Percentiles rank a stretch among this genome's conserved stretches.
Conservation (phyloP, 116 monocot species). For the Trichopus zeylanicus region DNA sequence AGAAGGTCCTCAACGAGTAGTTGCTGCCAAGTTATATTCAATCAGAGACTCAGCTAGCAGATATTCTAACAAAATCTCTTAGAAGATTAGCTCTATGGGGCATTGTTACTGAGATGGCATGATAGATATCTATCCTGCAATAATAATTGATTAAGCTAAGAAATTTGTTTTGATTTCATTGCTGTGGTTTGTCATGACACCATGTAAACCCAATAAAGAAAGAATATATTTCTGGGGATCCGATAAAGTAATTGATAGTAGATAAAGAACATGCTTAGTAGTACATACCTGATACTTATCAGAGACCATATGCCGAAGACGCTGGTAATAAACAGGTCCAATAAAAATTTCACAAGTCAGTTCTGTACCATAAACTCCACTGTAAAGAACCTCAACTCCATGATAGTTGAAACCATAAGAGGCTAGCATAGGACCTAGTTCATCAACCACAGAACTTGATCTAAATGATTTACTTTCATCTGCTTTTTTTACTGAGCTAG, state of each 20-base stretch:
- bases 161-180: no score
- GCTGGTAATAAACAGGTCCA: conserved; percentile 98
- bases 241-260: background rate
- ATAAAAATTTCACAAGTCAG: conserved; percentile 89
- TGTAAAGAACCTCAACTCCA: conserved; percentile 85
- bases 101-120: no score
- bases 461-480: conserved; percentile 21
- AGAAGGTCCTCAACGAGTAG: no score
- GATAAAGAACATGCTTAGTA: background rate
- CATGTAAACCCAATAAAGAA: no score
- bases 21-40: no score
- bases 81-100: no score
- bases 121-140: no score
- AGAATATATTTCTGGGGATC: no score
- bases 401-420: conserved; percentile 90
- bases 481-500: conserved; percentile 26
- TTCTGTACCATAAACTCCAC: conserved; percentile 88
- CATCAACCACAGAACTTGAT: conserved; percentile 50
- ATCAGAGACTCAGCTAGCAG: no score
- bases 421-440: conserved; percentile 71
- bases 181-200: no score
- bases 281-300: conserved; percentile 83
- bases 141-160: no score
- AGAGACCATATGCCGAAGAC: conserved; percentile 99
- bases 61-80: no score